phyloP scores from a whole-genome alignment of 192 early-diverging fungal genomes.

The Coemansia sp. region DNA sequence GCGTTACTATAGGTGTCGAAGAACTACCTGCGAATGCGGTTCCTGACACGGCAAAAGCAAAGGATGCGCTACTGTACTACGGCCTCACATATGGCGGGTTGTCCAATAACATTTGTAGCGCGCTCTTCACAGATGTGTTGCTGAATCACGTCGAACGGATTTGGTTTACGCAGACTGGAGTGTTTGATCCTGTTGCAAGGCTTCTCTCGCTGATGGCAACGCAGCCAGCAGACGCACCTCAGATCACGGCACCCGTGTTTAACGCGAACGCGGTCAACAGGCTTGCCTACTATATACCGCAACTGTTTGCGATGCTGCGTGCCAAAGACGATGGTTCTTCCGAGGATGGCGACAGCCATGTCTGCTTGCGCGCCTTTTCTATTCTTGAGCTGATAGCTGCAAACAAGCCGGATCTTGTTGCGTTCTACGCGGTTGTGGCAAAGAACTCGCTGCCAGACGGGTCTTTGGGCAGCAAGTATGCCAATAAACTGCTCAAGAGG shows the following conservation, averaged over 20 bases:
- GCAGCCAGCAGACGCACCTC: constrained; percentile 6
- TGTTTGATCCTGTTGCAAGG: constrained; percentile 32
- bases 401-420: constrained; percentile 24
- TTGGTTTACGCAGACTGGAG: constrained; percentile 24
- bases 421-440: constrained; percentile 36
- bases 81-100: background rate
- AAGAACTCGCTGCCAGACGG: constrained; percentile 17
- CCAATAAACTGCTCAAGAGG: constrained; percentile 8
- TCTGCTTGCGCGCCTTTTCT: constrained; percentile 10
- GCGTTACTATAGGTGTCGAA: background rate
- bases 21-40: background rate
- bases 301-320: constrained; percentile 40
- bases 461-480: constrained; percentile 3
- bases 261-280: constrained; percentile 20
- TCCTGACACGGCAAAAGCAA: constrained; percentile 21
- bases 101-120: background rate
- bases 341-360: background rate
- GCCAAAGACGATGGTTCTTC: background rate
- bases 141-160: constrained; percentile 19
- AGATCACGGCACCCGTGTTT: constrained; percentile 7
- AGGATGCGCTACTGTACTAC: constrained; percentile 32
- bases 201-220: constrained; percentile 30
- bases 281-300: constrained; percentile 37
- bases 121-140: constrained; percentile 23
- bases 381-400: constrained; percentile 17